Evolutionary conservation across 345 rosid species (phyloP), one percentile per base, ranked within the genome.

Genomic region (Camelina neglecta): DNA sequence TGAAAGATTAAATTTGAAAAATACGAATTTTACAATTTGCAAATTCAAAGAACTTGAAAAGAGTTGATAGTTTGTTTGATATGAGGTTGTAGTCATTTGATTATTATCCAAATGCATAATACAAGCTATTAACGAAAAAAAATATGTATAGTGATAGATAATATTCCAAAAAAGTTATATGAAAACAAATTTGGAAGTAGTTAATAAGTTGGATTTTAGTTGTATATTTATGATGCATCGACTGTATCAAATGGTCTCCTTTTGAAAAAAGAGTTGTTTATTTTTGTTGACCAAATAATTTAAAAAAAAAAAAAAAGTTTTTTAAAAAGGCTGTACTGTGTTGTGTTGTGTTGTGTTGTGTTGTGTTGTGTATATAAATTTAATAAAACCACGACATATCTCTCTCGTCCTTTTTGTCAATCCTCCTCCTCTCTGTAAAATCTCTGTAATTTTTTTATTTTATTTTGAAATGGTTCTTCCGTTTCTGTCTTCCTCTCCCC

Each of bases 391-490:
- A 51, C 1, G 18, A 18, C 38, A 29, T n/a, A 24, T 2, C 29
- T 54, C 56, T 29, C 31, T 29, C 31, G 31, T 29, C 31, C 16
- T 18, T 18, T 55, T 5, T 33, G 36, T 26, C 50, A 33, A 55
- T 26, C 29, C 29, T 69, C 65, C 59, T 69, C 75, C 45, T 18
- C 18, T 18, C 70, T 62, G 51, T 70, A n/a, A 1, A 36, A 1
- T 36, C 45, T 54, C 11, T 54, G 20, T 26, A 26, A 26, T 26
- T 26, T 24, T 24, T 23, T 23, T 50, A 41, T 38, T 9, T 39
- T 10, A 38, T 57, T n/a, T 47, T 21, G 72, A 44, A 77, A 77
- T 77, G 80, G 29, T 69, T 54, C 71, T 69, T 76, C 69, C 63
- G 26, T 68, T 60, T 60, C 38, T 58, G 10, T 59, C 74, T 53